Evolutionary conservation across 139 green algal genomes (phyloP).

Genomic region (Chlorella sp.): DNA sequence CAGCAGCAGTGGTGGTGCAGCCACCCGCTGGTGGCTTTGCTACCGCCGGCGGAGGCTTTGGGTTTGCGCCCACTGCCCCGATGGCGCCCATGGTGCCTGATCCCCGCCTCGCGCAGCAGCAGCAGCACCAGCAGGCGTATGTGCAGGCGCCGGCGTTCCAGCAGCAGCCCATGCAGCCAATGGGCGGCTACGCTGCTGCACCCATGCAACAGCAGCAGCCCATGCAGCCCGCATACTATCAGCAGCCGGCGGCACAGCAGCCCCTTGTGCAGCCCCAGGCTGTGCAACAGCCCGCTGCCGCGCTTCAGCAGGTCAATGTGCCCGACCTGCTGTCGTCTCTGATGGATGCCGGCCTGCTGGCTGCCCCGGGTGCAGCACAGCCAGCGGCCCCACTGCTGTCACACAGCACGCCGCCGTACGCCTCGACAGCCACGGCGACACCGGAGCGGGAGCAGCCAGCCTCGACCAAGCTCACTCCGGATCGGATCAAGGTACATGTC

Average conservation of each 20-base stretch:
- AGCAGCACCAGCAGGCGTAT: background rate
- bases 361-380: background rate
- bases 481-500: conserved; percentile 38
- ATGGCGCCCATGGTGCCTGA: conserved; percentile 11
- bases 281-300: background rate
- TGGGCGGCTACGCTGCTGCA: background rate
- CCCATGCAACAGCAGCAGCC: background rate
- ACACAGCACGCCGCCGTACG: conserved; percentile 11
- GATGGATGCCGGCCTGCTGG: conserved; percentile 14
- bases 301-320: background rate
- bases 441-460: conserved; percentile 16
- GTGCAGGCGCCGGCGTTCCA: background rate
- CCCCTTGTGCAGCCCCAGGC: background rate
- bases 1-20: background rate
- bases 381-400: background rate
- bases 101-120: conserved; percentile 23
- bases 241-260: background rate
- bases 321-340: conserved; percentile 31
- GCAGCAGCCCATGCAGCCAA: background rate
- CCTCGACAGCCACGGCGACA: background rate
- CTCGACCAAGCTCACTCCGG: conserved; percentile 5
- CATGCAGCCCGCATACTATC: conserved; percentile 15
- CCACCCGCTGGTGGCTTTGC: background rate
- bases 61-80: background rate
- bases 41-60: background rate